Conservation (phyloP, 768 basidiomycete species). For the Lactarius hengduanensis region DNA sequence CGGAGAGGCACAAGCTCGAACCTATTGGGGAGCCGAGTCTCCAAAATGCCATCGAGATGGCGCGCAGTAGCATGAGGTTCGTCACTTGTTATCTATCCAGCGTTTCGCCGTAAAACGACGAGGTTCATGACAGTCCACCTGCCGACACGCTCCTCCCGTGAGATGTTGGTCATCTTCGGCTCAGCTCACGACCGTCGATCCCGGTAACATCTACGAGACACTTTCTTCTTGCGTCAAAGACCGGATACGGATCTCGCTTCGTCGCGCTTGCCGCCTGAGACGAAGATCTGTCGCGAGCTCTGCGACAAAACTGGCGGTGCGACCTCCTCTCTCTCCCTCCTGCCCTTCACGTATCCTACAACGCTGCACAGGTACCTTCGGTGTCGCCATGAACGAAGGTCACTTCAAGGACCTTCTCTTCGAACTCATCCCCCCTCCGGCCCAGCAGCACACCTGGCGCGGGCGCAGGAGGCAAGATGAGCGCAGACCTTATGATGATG, state of each 20-base stretch:
- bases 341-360: neutral
- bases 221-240: slow-evolving; percentile 80
- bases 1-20: slow-evolving; percentile 84
- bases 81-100: slow-evolving; percentile 1
- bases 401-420: slow-evolving; percentile 96
- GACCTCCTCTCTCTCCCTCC: slow-evolving; percentile 30
- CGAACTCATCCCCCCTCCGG: slow-evolving; percentile 93
- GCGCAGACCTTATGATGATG: slow-evolving; percentile 97
- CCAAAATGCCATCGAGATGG: slow-evolving; percentile 97
- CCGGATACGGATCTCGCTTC: slow-evolving; percentile 89
- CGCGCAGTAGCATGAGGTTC: slow-evolving; percentile 88
- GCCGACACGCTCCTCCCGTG: slow-evolving; percentile 93
- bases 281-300: slow-evolving; percentile 94
- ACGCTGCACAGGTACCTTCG: slow-evolving; percentile 65
- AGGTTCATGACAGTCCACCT: slow-evolving; percentile 64
- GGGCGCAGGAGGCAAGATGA: slow-evolving; percentile 46
- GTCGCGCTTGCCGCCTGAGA: slow-evolving; percentile 96
- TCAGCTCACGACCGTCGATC: slow-evolving; percentile 96
- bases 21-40: slow-evolving; percentile 92
- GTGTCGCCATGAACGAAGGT: slow-evolving; percentile 98
- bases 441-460: slow-evolving; percentile 61
- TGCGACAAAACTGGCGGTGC: slow-evolving; percentile 90
- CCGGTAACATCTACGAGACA: slow-evolving; percentile 93
- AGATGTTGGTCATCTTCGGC: slow-evolving; percentile 91
- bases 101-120: neutral